phyloP scores from a whole-genome alignment of 495 filamentous ascomycete genomes.

The Symbiotaphrina buchneri region DNA sequence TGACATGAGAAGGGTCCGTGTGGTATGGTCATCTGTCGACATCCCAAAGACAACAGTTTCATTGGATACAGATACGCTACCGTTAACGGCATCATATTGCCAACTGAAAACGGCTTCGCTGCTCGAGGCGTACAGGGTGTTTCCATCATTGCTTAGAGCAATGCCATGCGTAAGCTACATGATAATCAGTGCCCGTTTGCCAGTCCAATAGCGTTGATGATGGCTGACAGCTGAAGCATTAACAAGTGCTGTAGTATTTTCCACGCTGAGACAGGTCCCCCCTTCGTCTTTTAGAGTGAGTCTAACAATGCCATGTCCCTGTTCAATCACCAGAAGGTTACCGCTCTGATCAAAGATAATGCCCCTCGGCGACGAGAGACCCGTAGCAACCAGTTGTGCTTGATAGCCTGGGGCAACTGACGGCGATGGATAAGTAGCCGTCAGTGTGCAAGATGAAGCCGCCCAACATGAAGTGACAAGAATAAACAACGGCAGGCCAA shows the following conservation, averaged over 20 bases:
- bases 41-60: constrained; percentile 31
- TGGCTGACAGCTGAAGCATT: constrained; percentile 17
- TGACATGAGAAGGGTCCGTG: constrained; percentile 37
- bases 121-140: constrained; percentile 40
- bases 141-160: constrained; percentile 33
- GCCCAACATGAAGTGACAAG: too few species aligned
- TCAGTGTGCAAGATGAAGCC: too few species aligned
- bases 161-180: constrained; percentile 42
- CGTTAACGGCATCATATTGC: constrained; percentile 27
- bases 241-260: constrained; percentile 16
- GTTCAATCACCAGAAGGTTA: constrained; percentile 36
- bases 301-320: constrained; percentile 26
- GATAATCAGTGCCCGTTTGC: background rate
- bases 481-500: too few species aligned
- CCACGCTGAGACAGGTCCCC: constrained; percentile 22
- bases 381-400: constrained; percentile 27
- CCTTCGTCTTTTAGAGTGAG: constrained; percentile 25
- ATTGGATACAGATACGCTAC: constrained; percentile 17
- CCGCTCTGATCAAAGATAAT: constrained; percentile 36
- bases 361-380: constrained; percentile 28
- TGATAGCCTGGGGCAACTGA: constrained; percentile 32
- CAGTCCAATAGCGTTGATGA: constrained; percentile 5
- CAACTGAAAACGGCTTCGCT: constrained; percentile 30
- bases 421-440: constrained; percentile 14
- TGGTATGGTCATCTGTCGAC: constrained; percentile 31